These are phyloP conservation scores for Rhododendron simsii DNA, from an alignment of 148 eudicot species.

Conservation along the genomic window DNA sequence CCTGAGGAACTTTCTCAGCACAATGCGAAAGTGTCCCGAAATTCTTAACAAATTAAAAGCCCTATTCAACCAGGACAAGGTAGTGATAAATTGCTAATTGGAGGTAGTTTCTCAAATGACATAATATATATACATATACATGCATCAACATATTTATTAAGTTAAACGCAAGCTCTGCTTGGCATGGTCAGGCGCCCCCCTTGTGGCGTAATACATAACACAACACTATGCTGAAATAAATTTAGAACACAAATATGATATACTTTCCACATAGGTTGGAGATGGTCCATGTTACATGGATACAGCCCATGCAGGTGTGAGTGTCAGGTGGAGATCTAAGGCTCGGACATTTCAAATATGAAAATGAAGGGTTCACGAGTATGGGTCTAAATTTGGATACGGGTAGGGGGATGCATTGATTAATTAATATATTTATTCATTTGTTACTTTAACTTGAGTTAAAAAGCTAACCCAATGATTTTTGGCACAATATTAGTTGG, in stretches of 20 bases:
- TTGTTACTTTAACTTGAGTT: background rate
- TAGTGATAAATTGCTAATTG: too few species aligned
- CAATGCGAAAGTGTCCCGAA: background rate
- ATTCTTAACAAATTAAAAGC: too few species aligned
- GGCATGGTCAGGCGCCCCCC: background rate
- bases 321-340: background rate
- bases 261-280: background rate
- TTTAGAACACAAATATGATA: background rate
- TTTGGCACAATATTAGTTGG: background rate
- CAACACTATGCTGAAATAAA: too few species aligned
- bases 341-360: background rate
- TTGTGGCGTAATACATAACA: background rate
- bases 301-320: background rate
- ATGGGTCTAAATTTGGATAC: too few species aligned
- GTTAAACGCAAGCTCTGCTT: background rate
- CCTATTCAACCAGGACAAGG: too few species aligned
- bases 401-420: background rate
- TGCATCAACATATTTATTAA: too few species aligned
- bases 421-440: too few species aligned
- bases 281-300: background rate
- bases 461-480: background rate
- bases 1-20: background rate
- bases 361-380: background rate
- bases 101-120: too few species aligned
- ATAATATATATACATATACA: too few species aligned